Percentiles rank a stretch among this genome's conserved stretches.
phyloP scores from a whole-genome alignment of 192 early-diverging fungal genomes.

The Neocallimastix lanati region DNA sequence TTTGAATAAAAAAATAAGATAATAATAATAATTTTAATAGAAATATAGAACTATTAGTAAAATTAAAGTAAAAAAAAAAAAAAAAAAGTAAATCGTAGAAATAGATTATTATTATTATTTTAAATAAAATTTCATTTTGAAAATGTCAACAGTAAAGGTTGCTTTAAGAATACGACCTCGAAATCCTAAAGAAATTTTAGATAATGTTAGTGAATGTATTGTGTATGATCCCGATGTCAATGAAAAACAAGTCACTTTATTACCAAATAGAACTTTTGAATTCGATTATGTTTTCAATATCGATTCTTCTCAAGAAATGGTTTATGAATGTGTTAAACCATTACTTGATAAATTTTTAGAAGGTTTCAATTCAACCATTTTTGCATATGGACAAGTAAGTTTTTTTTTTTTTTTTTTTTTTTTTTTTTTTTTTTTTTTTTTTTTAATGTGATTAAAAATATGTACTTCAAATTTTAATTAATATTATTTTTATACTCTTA shows the following conservation, averaged over 20 bases:
- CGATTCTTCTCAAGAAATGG: not conserved
- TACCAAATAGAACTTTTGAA: not conserved
- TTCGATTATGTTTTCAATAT: not conserved
- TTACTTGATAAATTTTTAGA: constrained; percentile 27
- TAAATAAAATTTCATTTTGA: not conserved
- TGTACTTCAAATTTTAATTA: no score
- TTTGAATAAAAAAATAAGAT: no score
- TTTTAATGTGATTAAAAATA: no score
- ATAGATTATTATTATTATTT: not conserved
- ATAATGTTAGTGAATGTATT: constrained; percentile 38
- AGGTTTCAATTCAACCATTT: constrained; percentile 32
- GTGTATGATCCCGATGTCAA: not conserved
- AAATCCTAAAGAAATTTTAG: constrained; percentile 50
- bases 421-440: not conserved
- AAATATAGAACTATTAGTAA: no score
- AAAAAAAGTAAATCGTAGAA: not conserved
- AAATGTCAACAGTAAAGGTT: constrained; percentile 26
- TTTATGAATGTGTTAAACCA: constrained; percentile 2
- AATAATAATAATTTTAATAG: no score
- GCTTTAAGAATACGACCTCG: constrained; percentile 65
- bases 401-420: constrained; percentile 1
- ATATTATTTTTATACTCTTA: no score
- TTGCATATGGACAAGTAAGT: constrained; percentile 29
- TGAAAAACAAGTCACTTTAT: not conserved
- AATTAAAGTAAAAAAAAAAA: not conserved